Evolutionary conservation across 1,284 basidiomycete species (phyloP).

Genomic region (Sanghuangporus weigelae): DNA sequence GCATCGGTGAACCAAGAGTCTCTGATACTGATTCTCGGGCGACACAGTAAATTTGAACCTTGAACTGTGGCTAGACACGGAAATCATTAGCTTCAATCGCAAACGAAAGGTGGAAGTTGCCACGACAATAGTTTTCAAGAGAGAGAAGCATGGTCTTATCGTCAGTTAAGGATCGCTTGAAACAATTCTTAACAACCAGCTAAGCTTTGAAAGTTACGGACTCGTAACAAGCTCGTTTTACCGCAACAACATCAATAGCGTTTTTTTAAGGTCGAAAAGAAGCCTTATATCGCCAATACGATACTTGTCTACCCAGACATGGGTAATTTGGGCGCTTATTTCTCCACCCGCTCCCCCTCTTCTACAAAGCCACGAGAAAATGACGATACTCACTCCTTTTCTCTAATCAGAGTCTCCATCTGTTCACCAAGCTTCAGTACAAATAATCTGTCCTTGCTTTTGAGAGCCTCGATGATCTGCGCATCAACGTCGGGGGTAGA

Average conservation of each 20-base stretch:
- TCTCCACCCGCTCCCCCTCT: not conserved
- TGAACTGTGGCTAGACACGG: constrained; percentile 32
- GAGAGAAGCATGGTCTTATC: not conserved
- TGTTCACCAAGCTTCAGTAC: constrained; percentile 77
- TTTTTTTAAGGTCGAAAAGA: no score
- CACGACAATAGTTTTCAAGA: not conserved
- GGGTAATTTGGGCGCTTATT: not conserved
- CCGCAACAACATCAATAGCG: no score
- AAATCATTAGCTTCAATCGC: not conserved
- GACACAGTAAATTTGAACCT: constrained; percentile 49
- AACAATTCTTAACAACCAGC: not conserved
- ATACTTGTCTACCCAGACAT: no score
- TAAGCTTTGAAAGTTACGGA: not conserved
- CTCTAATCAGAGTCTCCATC: constrained; percentile 72
- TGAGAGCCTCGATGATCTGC: constrained; percentile 77
- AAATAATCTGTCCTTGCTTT: constrained; percentile 78
- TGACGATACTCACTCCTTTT: constrained; percentile 51
- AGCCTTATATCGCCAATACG: no score
- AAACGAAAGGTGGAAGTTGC: not conserved
- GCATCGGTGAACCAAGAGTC: constrained; percentile 77
- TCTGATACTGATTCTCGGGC: constrained; percentile 72
- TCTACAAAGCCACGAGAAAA: not conserved
- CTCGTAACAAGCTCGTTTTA: no score
- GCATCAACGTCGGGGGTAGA: constrained; percentile 51
- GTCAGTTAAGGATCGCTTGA: not conserved